Evolutionary conservation across 805 yeast genomes (phyloP).

Genomic region (Candida golubevii): DNA sequence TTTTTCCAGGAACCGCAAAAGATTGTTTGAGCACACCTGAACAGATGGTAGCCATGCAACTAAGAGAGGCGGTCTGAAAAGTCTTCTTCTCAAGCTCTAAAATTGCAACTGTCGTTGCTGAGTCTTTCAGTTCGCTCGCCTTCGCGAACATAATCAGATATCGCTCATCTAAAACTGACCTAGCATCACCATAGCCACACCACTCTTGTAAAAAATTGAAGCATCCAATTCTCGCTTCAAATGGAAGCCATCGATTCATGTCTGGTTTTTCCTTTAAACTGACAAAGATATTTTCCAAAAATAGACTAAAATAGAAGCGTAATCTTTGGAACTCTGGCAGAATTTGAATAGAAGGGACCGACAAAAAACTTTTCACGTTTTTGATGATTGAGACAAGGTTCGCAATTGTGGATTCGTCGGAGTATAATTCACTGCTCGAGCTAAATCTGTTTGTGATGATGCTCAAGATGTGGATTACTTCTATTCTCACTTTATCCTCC

Average conservation of each 20-base stretch:
- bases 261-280: slow-evolving; percentile 45
- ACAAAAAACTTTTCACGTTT: slow-evolving; percentile 56
- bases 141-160: slow-evolving; percentile 53
- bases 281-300: slow-evolving; percentile 68
- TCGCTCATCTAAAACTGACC: slow-evolving; percentile 58
- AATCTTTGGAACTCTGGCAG: slow-evolving; percentile 71
- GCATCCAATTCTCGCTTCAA: slow-evolving; percentile 78
- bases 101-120: slow-evolving; percentile 59
- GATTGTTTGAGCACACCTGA: slow-evolving; percentile 62
- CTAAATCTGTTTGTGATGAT: slow-evolving; percentile 61
- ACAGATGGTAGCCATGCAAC: slow-evolving; percentile 81
- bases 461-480: slow-evolving; percentile 69
- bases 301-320: slow-evolving; percentile 78
- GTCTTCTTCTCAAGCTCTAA: slow-evolving; percentile 75
- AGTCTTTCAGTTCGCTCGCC: slow-evolving; percentile 35
- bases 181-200: slow-evolving; percentile 84
- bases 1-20: slow-evolving; percentile 43
- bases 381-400: slow-evolving; percentile 61
- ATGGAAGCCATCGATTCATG: slow-evolving; percentile 62
- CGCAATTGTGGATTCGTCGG: slow-evolving; percentile 66
- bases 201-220: slow-evolving; percentile 84
- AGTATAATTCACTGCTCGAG: slow-evolving; percentile 44
- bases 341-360: slow-evolving; percentile 53
- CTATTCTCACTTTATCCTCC: slow-evolving; percentile 58
- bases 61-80: slow-evolving; percentile 65